Percentiles rank a stretch among this genome's conserved stretches.
phyloP scores from a whole-genome alignment of 345 rosid species.

The Salix exigua region DNA sequence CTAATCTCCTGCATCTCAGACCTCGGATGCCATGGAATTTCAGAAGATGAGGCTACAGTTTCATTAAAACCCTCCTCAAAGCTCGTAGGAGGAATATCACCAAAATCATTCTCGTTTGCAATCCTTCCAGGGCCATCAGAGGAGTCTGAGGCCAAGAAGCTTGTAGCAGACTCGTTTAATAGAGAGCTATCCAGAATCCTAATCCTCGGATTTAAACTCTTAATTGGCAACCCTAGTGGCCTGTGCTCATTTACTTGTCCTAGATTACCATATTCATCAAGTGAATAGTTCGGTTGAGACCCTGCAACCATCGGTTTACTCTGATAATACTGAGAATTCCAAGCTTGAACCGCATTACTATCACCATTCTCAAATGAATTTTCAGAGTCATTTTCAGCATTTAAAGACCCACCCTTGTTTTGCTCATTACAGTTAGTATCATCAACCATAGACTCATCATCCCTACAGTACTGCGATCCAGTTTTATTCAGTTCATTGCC shows the following conservation, averaged over 20 bases:
- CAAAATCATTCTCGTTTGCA: conserved; percentile 24
- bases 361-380: conserved; percentile 21
- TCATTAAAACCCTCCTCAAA: conserved; percentile 37
- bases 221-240: conserved; percentile 74
- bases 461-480: neutral
- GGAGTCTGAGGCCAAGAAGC: conserved; percentile 11
- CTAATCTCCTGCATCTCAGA: conserved; percentile 41
- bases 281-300: conserved; percentile 44
- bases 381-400: conserved; percentile 30
- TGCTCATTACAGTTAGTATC: neutral
- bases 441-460: conserved; percentile 8
- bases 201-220: conserved; percentile 55
- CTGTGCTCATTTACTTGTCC: conserved; percentile 21
- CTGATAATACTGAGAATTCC: conserved; percentile 58
- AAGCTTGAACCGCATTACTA: conserved; percentile 40
- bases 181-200: conserved; percentile 16
- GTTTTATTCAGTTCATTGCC: conserved; percentile 20
- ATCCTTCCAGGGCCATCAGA: conserved; percentile 20
- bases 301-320: conserved; percentile 52
- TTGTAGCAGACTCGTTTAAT: conserved; percentile 30
- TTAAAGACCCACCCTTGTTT: conserved; percentile 1
- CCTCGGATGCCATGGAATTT: conserved; percentile 39
- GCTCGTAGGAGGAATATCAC: conserved; percentile 24
- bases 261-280: conserved; percentile 29
- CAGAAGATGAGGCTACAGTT: conserved; percentile 30